Base-by-base conservation (phyloP, 768 basidiomycete species). In the Suillus discolor region DNA sequence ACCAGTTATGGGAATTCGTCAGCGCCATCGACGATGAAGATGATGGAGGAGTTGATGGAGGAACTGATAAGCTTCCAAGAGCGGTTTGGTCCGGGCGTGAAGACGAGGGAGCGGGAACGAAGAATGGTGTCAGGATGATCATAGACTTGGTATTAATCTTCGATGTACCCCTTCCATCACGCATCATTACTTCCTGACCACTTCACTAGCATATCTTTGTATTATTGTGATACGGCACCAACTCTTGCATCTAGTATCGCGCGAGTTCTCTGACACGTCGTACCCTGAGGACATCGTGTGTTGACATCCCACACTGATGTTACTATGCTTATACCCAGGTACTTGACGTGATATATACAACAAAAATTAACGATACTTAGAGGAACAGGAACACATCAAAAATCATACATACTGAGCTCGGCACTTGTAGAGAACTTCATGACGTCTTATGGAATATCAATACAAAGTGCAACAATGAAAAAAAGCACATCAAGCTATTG, bases 41-140 rank as follows among this genome's bases (percentile, higher is more conserved):
- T 91, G 80, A 93, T 97, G 90, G 94, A 95, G 74, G 93, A 92
- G 71, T 80, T 97, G 12, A 95, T 95, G 89, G 87, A 92, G 72
- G 94, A 96, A 75, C 79, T 96, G 31, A 93, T 96, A 68, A 82
- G 79, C 45, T 96, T 97, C 74, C 95, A 96, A 78, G 94, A 96
- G 74, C 84, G 87, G 63, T 96, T 92, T 78, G 91, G 91, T n/a
- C 83, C 83, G 7, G 81, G 84, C 39, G 74, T 79, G 57, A 85
- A 82, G 74, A 75, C 70, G 64, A 80, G 86, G 71, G 86, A 87
- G 36, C 81, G 86, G 64, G 85, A 86, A 65, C 79, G 85, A 63
- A 79, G 85, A 66, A 77, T 77, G 63, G 79, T 74, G 60, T 75
- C 70, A 62, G 77, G 70, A 77, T 67, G 62, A n/a, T 45, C 15